These are phyloP conservation scores for Malus hybrid DNA, from an alignment of 331 rosid species.

Conservation along the genomic window DNA sequence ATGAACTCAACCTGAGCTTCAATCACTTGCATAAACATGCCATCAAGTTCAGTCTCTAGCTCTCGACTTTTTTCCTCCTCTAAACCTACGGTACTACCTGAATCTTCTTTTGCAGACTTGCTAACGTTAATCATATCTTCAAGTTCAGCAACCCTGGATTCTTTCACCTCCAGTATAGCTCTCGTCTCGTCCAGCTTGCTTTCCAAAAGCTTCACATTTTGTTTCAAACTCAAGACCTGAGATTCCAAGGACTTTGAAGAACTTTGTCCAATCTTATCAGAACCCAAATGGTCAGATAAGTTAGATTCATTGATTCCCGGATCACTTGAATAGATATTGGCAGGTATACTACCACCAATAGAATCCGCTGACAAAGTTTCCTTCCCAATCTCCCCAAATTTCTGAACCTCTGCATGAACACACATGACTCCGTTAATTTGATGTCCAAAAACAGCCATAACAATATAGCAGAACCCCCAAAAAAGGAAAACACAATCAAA, in stretches of 20 bases:
- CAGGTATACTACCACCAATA: constrained; percentile 27
- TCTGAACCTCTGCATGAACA: constrained; percentile 56
- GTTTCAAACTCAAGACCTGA: constrained; percentile 45
- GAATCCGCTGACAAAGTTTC: constrained; percentile 31
- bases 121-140: constrained; percentile 39
- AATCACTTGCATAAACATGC: constrained; percentile 52
- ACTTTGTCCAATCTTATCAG: constrained; percentile 31
- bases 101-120: constrained; percentile 38
- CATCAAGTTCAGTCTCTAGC: constrained; percentile 41
- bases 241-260: constrained; percentile 44
- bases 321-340: constrained; percentile 26
- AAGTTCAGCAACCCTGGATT: constrained; percentile 54
- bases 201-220: constrained; percentile 45
- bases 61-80: constrained; percentile 29
- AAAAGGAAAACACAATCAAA: neutral
- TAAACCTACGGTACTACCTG: constrained; percentile 31
- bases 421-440: constrained; percentile 1
- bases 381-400: constrained; percentile 47
- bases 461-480: neutral
- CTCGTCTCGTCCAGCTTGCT: constrained; percentile 44
- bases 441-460: neutral
- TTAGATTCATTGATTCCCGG: constrained; percentile 24
- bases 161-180: constrained; percentile 38
- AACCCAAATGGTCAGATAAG: constrained; percentile 35
- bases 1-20: constrained; percentile 73